Evolutionary conservation across 495 filamentous ascomycete species (phyloP).

Genomic region (Penicilliopsis zonata): DNA sequence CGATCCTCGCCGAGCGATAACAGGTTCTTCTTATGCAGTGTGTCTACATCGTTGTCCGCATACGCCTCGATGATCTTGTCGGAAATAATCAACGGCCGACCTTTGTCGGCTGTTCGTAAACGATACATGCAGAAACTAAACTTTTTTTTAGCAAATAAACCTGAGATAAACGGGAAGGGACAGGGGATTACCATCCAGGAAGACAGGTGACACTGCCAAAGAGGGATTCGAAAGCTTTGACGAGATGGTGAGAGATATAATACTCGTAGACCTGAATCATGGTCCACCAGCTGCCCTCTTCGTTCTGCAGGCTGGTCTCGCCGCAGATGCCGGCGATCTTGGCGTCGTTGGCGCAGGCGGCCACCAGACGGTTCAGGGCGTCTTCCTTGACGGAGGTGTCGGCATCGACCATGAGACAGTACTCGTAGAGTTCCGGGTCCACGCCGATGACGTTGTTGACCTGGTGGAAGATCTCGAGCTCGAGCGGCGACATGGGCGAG

Average conservation of each 20-base stretch:
- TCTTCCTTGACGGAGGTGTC: slow-evolving; percentile 94
- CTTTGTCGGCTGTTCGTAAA: slow-evolving; percentile 81
- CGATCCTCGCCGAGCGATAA: slow-evolving; percentile 93
- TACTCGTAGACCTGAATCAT: slow-evolving; percentile 99
- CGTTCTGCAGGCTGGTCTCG: slow-evolving; percentile 92
- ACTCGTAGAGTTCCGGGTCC: slow-evolving; percentile 94
- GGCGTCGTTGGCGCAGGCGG: slow-evolving; percentile 84
- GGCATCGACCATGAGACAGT: slow-evolving; percentile 93
- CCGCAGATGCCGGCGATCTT: slow-evolving; percentile 97
- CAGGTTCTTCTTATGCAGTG: slow-evolving; percentile 97
- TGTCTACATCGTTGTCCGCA: slow-evolving; percentile 77
- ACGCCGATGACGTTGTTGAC: slow-evolving; percentile 99
- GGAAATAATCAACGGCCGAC: slow-evolving; percentile 83
- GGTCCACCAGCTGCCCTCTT: slow-evolving; percentile 91
- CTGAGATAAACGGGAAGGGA: background rate
- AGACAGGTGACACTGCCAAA: slow-evolving; percentile 96
- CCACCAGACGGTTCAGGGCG: slow-evolving; percentile 82
- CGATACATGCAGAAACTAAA: slow-evolving; percentile 98
- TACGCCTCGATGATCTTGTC: slow-evolving; percentile 82
- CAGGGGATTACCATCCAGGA: slow-evolving; percentile 82
- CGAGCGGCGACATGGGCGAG: slow-evolving; percentile 83
- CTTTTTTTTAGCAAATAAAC: slow-evolving; percentile 5
- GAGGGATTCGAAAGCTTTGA: slow-evolving; percentile 91
- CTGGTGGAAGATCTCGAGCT: slow-evolving; percentile 97
- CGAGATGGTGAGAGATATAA: slow-evolving; percentile 87